A percentile compares a stretch with the other conserved stretches of the same genome.
Evolutionary conservation across 176 grass and related monocot species (phyloP).

Genomic region (Phragmites australis): DNA sequence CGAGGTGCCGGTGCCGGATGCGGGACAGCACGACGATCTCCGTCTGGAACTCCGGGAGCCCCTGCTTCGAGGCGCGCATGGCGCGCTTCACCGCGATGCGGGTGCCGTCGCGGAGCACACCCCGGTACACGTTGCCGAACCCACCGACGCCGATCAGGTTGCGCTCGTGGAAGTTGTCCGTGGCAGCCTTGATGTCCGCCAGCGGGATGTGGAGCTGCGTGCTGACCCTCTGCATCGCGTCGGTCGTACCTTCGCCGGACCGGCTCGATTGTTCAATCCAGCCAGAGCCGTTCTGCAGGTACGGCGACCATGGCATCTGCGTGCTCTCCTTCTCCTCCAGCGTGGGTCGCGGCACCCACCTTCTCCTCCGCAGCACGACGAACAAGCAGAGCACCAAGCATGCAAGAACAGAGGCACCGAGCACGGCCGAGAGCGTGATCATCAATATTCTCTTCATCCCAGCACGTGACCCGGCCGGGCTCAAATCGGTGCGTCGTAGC

Average conservation of each 20-base stretch:
- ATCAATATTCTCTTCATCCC: not conserved
- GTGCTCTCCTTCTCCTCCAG: constrained; percentile 43
- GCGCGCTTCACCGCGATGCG: constrained; percentile 65
- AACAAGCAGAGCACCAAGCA: constrained; percentile 22
- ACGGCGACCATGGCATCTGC: constrained; percentile 36
- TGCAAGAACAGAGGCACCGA: constrained; percentile 34
- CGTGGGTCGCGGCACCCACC: not conserved
- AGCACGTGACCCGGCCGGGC: not conserved
- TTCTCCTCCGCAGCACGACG: constrained; percentile 9
- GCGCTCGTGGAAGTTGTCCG: constrained; percentile 53
- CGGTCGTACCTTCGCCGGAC: not conserved
- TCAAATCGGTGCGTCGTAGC: constrained; percentile 1
- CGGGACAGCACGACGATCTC: constrained; percentile 70
- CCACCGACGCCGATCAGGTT: constrained; percentile 63
- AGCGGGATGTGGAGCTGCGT: constrained; percentile 49
- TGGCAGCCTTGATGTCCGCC: constrained; percentile 51
- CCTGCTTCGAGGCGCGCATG: constrained; percentile 45
- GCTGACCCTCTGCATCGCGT: constrained; percentile 42
- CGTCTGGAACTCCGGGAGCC: constrained; percentile 58
- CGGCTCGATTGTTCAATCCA: constrained; percentile 47
- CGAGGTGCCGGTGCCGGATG: constrained; percentile 71
- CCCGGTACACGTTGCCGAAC: constrained; percentile 73
- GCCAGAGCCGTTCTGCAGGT: constrained; percentile 10
- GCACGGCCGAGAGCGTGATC: constrained; percentile 25
- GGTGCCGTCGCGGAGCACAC: constrained; percentile 46